Evolutionary conservation across 495 filamentous ascomycete species (phyloP).

Genomic region (Hypoxylon intermedium): DNA sequence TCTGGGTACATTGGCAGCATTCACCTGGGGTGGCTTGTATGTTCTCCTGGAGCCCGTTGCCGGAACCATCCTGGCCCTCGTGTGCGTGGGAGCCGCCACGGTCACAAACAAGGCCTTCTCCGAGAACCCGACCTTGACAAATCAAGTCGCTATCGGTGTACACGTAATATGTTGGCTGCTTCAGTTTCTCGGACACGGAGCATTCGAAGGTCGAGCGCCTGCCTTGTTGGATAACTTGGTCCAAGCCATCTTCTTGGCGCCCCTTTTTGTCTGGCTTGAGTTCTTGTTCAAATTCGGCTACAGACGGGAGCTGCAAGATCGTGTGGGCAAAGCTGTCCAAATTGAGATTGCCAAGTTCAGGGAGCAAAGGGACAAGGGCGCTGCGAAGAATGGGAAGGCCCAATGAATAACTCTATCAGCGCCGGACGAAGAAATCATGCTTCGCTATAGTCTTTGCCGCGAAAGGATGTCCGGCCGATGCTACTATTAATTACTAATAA

Average conservation of each 20-base stretch:
- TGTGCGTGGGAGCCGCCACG: conserved; percentile 76
- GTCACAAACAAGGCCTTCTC: conserved; percentile 75
- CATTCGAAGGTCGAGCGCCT: conserved; percentile 86
- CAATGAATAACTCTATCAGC: conserved; percentile 22
- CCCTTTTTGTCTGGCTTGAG: conserved; percentile 99
- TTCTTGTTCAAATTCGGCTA: conserved; percentile 91
- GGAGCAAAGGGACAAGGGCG: conserved; percentile 41
- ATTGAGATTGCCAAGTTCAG: conserved; percentile 68
- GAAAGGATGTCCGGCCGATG: neutral
- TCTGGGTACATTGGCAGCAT: conserved; percentile 73
- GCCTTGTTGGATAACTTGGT: conserved; percentile 89
- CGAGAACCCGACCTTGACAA: conserved; percentile 69
- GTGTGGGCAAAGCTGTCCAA: conserved; percentile 77
- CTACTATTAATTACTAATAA: neutral
- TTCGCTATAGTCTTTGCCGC: neutral
- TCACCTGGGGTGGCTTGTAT: conserved; percentile 78
- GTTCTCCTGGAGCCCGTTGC: conserved; percentile 94
- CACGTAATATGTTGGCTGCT: conserved; percentile 80
- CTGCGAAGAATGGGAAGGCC: conserved; percentile 48
- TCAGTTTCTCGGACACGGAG: conserved; percentile 92
- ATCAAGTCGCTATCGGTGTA: conserved; percentile 71
- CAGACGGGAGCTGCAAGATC: conserved; percentile 79
- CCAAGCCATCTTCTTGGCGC: conserved; percentile 91
- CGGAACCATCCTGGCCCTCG: conserved; percentile 72
- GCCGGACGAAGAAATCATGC: neutral